phyloP scores from a whole-genome alignment of 371 early-diverging fungal genomes.

The Synchytrium microbalum region DNA sequence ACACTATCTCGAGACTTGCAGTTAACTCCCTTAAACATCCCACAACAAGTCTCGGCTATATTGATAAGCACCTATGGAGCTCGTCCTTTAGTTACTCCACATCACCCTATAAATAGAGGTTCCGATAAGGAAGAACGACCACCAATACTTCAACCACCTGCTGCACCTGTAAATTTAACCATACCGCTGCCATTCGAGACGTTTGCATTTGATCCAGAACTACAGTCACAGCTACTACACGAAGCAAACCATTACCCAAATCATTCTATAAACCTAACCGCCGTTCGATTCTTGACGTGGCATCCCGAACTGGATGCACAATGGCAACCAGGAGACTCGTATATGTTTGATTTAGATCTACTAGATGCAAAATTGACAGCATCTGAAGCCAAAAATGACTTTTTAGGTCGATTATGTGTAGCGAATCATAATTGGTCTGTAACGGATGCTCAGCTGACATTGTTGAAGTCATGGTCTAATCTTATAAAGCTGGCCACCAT shows the following conservation, averaged over 20 bases:
- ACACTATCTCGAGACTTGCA: neutral
- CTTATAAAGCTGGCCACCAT: neutral
- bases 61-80: neutral
- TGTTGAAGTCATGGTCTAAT: neutral
- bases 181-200: neutral
- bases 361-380: neutral
- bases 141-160: neutral
- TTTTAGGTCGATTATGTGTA: neutral
- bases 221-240: neutral
- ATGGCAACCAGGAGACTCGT: neutral
- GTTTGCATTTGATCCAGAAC: neutral
- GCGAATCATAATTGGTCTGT: neutral
- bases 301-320: neutral
- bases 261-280: neutral
- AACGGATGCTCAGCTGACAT: slow-evolving; percentile 1
- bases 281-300: neutral
- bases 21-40: neutral
- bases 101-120: neutral
- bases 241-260: neutral
- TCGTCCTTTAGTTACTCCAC: neutral
- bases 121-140: neutral
- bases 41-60: neutral
- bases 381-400: neutral
- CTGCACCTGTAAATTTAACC: neutral
- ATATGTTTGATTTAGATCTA: neutral